These are phyloP conservation scores for Cladosporium sp. DNA, from an alignment of 2,329 filamentous ascomycete species.

Conservation along the genomic window DNA sequence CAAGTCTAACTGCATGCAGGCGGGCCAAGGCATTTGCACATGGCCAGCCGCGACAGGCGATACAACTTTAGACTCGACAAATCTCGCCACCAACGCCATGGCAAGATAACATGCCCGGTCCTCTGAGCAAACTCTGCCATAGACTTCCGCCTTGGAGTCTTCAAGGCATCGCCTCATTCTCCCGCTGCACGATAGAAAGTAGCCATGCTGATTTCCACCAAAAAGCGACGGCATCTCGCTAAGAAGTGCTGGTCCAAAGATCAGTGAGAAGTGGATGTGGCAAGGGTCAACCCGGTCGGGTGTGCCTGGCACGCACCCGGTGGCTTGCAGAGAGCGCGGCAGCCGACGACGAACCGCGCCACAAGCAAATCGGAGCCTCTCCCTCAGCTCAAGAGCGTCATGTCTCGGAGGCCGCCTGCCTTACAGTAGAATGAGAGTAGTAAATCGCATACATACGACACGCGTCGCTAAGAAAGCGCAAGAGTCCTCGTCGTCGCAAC, in stretches of 20 bases:
- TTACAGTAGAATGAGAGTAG: neutral
- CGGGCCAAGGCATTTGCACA: slow-evolving; percentile 2
- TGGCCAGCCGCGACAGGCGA: neutral
- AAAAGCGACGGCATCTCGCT: neutral
- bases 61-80: no score
- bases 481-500: neutral
- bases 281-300: slow-evolving; percentile 2
- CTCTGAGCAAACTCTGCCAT: neutral
- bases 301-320: neutral
- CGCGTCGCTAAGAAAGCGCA: neutral
- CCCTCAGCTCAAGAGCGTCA: neutral
- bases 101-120: neutral
- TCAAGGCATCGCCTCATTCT: neutral
- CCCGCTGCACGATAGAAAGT: neutral
- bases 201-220: neutral
- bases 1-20: slow-evolving; percentile 1
- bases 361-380: neutral
- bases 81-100: neutral
- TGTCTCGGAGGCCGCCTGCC: neutral
- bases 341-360: slow-evolving; percentile 1
- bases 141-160: neutral
- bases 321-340: neutral
- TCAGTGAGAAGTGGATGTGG: no score
- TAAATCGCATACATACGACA: neutral
- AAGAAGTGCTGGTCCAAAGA: neutral